phyloP scores from a whole-genome alignment of 2,329 filamentous ascomycete genomes.

The Aspergillus awamori region DNA sequence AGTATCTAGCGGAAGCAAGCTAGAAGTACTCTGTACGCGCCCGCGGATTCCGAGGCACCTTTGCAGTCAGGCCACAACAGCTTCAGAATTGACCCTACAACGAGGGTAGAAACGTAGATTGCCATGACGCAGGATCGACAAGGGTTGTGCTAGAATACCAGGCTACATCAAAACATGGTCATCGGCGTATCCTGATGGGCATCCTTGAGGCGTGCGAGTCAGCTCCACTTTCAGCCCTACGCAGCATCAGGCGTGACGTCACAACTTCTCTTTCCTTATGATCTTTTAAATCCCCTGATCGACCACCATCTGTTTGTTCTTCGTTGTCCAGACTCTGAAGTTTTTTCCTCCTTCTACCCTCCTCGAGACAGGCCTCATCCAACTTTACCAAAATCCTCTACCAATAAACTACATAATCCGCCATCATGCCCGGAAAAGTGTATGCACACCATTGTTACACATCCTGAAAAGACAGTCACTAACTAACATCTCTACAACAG shows the following conservation, averaged over 20 bases:
- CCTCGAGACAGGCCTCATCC: not conserved
- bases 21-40: too few relatives aligned
- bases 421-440: slow-evolving; percentile 4
- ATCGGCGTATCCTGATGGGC: not conserved
- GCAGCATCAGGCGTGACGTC: slow-evolving; percentile 6
- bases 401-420: not conserved
- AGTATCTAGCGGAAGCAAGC: too few relatives aligned
- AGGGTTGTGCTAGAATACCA: not conserved
- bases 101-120: too few relatives aligned
- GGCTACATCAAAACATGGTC: not conserved
- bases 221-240: slow-evolving; percentile 10
- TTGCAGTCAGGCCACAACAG: too few relatives aligned
- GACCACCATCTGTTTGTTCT: not conserved
- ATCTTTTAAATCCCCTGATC: slow-evolving; percentile 1
- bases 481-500: not conserved
- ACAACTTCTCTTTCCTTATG: not conserved
- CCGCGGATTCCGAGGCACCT: too few relatives aligned
- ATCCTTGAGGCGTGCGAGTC: not conserved
- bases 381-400: not conserved
- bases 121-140: not conserved
- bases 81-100: too few relatives aligned
- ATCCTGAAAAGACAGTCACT: not conserved
- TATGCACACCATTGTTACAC: not conserved
- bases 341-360: not conserved
- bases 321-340: not conserved